Percentiles rank a stretch among this genome's conserved stretches.
phyloP scores from a whole-genome alignment of 2,329 filamentous ascomycete species.

The Graphium sp. region DNA sequence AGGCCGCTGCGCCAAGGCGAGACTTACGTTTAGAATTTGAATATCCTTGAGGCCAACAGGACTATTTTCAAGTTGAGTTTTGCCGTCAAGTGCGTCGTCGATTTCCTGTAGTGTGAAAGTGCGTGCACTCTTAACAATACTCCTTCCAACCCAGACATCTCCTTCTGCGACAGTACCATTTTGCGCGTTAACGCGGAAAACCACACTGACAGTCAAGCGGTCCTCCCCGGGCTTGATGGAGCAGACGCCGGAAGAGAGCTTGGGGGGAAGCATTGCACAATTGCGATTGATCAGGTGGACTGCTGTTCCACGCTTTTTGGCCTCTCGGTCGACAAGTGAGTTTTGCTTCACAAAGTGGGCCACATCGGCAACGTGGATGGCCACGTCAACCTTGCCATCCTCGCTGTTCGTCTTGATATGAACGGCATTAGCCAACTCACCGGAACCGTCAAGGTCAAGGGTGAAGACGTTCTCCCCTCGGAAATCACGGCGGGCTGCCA shows the following conservation, averaged over 20 bases:
- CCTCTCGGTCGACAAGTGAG: constrained; percentile 89
- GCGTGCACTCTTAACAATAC: constrained; percentile 79
- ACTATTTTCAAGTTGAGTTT: constrained; percentile 43
- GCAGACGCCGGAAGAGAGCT: constrained; percentile 74
- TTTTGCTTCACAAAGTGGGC: constrained; percentile 94
- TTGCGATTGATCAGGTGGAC: constrained; percentile 85
- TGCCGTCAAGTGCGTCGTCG: constrained; percentile 59
- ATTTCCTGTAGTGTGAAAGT: constrained; percentile 77
- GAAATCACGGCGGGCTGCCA: constrained; percentile 75
- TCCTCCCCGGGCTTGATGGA: constrained; percentile 78
- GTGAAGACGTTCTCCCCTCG: constrained; percentile 79
- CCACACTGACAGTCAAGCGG: constrained; percentile 77
- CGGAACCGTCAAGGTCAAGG: constrained; percentile 74
- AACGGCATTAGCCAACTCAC: constrained; percentile 81
- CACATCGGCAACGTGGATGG: constrained; percentile 87
- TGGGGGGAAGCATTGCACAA: constrained; percentile 75
- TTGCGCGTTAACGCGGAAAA: constrained; percentile 75
- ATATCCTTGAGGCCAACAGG: constrained; percentile 59
- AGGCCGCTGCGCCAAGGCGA: too few species aligned
- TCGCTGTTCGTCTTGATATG: constrained; percentile 74
- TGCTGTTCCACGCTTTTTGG: constrained; percentile 91
- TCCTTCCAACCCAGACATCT: constrained; percentile 86
- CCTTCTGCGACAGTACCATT: constrained; percentile 68
- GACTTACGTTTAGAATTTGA: constrained; percentile 55
- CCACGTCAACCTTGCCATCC: constrained; percentile 82